Evolutionary conservation across 345 rosid species (phyloP).

Genomic region (Viola odorata): DNA sequence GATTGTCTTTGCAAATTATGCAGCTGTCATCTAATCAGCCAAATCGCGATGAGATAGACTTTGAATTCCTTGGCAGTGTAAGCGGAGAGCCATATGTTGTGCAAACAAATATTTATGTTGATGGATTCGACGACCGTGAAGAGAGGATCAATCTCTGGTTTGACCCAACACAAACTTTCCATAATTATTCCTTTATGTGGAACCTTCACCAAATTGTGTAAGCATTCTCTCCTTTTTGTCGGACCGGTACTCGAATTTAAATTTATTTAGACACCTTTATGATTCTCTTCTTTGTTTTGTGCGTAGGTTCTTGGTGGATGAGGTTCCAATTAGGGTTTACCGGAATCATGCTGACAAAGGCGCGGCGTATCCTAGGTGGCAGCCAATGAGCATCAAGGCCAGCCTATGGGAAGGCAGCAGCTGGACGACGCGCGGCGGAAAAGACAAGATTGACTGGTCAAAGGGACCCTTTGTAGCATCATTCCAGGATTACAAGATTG

Average conservation of each 20-base stretch:
- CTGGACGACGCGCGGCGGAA: conserved; percentile 88
- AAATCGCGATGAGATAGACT: conserved; percentile 74
- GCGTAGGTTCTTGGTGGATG: conserved; percentile 71
- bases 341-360: conserved; percentile 74
- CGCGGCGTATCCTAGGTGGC: conserved; percentile 63
- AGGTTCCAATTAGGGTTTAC: conserved; percentile 61
- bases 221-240: no score
- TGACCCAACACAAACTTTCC: conserved; percentile 72
- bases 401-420: conserved; percentile 84
- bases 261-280: no score
- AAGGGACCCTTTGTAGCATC: conserved; percentile 67
- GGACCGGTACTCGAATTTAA: no score
- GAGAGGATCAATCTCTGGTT: conserved; percentile 88
- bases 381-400: conserved; percentile 59
- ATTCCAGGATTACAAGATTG: conserved; percentile 55
- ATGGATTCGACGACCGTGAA: conserved; percentile 67
- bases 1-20: neutral
- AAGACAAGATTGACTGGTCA: conserved; percentile 70
- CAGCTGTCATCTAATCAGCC: conserved; percentile 70
- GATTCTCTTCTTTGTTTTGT: no score
- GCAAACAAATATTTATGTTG: conserved; percentile 67
- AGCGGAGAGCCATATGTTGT: conserved; percentile 66
- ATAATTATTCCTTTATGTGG: conserved; percentile 74
- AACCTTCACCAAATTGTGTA: conserved; percentile 85
- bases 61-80: conserved; percentile 74